Evolutionary conservation across 208 protist genomes (phyloP), one percentile per base, ranked within the genome.

Genomic region (Acanthamoeba rhysodes): DNA sequence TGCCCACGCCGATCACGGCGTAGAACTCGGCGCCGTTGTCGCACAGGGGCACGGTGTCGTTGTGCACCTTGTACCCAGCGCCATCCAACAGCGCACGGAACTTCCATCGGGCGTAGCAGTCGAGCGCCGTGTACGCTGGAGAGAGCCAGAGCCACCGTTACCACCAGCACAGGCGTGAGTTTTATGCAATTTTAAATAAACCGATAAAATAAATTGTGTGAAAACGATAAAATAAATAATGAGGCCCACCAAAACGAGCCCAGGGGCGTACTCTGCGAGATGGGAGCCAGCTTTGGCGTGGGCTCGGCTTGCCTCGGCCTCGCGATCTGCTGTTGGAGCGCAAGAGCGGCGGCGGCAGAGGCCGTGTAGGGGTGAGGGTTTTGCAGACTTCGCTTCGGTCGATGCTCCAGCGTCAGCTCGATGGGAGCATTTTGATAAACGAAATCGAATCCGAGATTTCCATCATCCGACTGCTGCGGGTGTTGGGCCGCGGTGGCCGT

Each of bases 1-100:
- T 91, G 53, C 84, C 84, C 14, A 91, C 45, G 20, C 62, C 84
- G 18, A 91, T 27, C 55, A 24, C 16, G 18, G 84, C 84, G n/a
- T 91, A 91, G 62, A 91, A 70, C 84, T 91, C 84, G n/a, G 62
- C 41, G 29, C 32, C 34, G 27, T 91, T 91, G 55, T 91, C 84
- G 24, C 84, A 91, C 45, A 91, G 34, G 20, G 72, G 72, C 41
- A 82, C 72, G 16, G 72, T 82, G 14, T 50, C 34, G 37, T 82
- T 82, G 72, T 82, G 72, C 37, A 82, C 32, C 37, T 50, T n/a
- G 72, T 82, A 37, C 6, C 32, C 68, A 76, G 3, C 68, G 14
- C 72, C 72, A 48, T 32, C 64, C 64, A 82, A 18, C 72, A 82
- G 72, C 20, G 37, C 72, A 27, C 34, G 14, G 20, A 82, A 82